Evolutionary conservation across 495 filamentous ascomycete genomes (phyloP).

Genomic region (Penicillium argentinense): DNA sequence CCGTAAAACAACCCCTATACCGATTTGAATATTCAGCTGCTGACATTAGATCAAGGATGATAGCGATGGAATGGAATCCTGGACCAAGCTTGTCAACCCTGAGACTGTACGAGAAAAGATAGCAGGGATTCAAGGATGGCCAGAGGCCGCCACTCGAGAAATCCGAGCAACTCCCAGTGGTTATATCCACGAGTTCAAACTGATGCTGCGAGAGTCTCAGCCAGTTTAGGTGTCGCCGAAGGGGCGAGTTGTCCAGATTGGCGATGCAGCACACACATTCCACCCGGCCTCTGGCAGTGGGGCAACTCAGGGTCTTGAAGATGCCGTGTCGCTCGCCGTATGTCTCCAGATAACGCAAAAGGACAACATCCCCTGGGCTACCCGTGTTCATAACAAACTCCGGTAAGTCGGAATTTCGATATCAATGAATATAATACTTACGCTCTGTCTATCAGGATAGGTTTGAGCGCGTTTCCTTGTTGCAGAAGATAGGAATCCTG

Average conservation of each 20-base stretch:
- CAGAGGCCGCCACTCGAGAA: constrained; percentile 7
- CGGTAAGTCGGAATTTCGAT: constrained; percentile 7
- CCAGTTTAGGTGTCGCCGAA: constrained; percentile 60
- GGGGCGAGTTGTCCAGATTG: constrained; percentile 58
- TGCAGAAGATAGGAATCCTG: constrained; percentile 12
- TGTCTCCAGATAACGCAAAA: constrained; percentile 55
- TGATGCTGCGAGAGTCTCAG: constrained; percentile 58
- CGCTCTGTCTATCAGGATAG: no score
- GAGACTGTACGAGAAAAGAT: constrained; percentile 5
- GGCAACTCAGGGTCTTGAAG: constrained; percentile 69
- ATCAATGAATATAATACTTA: no score
- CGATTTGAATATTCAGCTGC: not conserved
- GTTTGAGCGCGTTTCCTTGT: constrained; percentile 15
- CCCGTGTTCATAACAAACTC: constrained; percentile 17
- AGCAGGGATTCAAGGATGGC: constrained; percentile 8
- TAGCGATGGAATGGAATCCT: not conserved
- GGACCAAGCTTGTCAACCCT: constrained; percentile 1
- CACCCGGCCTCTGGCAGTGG: constrained; percentile 67
- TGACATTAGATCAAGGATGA: not conserved
- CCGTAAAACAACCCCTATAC: not conserved
- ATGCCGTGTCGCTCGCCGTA: constrained; percentile 62
- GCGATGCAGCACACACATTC: constrained; percentile 72
- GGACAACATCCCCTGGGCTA: constrained; percentile 34
- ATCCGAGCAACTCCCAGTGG: constrained; percentile 8
- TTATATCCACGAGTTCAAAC: constrained; percentile 5